phyloP scores from a whole-genome alignment of 768 basidiomycete species.

The Tephrocybe sp. region DNA sequence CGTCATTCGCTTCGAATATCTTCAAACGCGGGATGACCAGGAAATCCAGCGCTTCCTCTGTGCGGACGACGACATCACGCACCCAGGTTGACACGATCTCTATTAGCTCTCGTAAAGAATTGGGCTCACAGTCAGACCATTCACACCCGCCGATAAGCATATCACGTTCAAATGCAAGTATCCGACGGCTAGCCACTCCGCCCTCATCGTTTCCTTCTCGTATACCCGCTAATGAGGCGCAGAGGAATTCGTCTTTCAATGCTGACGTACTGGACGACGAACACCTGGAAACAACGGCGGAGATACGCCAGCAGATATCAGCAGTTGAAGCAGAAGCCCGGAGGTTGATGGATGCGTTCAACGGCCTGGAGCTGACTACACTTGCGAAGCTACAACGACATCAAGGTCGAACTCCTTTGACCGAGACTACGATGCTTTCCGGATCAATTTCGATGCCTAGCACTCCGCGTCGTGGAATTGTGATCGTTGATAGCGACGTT shows the following conservation, averaged over 20 bases:
- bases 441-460: constrained; percentile 37
- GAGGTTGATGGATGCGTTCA: constrained; percentile 77
- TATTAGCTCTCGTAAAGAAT: constrained; percentile 42
- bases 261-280: constrained; percentile 56
- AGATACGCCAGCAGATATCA: constrained; percentile 67
- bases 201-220: constrained; percentile 57
- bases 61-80: constrained; percentile 44
- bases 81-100: constrained; percentile 38
- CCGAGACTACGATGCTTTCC: constrained; percentile 15
- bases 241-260: constrained; percentile 34
- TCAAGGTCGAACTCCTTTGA: constrained; percentile 20
- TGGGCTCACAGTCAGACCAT: constrained; percentile 29
- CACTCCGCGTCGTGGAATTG: constrained; percentile 32
- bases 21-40: constrained; percentile 43
- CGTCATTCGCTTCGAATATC: constrained; percentile 36
- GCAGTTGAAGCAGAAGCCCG: constrained; percentile 70
- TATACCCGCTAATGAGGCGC: constrained; percentile 32
- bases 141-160: constrained; percentile 30
- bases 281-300: constrained; percentile 54
- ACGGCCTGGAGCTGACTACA: constrained; percentile 71
- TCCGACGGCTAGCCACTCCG: constrained; percentile 50
- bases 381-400: constrained; percentile 50
- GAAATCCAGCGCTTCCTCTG: constrained; percentile 49
- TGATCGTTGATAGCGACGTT: constrained; percentile 46
- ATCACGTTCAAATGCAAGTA: constrained; percentile 43